These are phyloP conservation scores for Carex pumila DNA, from an alignment of 176 grass and related monocot genomes.

Conservation along the genomic window DNA sequence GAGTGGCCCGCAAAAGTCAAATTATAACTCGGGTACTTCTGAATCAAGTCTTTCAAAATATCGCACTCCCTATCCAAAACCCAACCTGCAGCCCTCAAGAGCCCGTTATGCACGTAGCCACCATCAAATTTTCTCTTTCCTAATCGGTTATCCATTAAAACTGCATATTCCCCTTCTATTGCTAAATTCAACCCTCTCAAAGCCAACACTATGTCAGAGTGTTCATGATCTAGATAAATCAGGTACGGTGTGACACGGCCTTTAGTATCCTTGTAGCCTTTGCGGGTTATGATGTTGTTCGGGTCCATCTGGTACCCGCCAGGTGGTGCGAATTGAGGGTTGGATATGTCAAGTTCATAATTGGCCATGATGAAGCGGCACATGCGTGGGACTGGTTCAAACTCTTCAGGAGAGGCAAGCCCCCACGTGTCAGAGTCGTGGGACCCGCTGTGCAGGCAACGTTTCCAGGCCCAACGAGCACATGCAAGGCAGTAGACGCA, in stretches of 20 bases:
- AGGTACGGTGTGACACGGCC: constrained; percentile 76
- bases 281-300: constrained; percentile 37
- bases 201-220: constrained; percentile 69
- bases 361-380: constrained; percentile 86
- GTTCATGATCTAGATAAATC: constrained; percentile 70
- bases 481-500: constrained; percentile 96
- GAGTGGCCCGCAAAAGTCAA: constrained; percentile 82
- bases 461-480: constrained; percentile 92
- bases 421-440: constrained; percentile 80
- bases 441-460: constrained; percentile 68
- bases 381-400: constrained; percentile 64
- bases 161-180: constrained; percentile 69
- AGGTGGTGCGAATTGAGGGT: constrained; percentile 21
- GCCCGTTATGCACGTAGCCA: constrained; percentile 82
- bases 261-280: constrained; percentile 48
- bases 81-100: constrained; percentile 64
- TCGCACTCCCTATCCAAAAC: constrained; percentile 72
- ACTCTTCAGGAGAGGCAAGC: constrained; percentile 51
- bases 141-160: constrained; percentile 78
- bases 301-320: constrained; percentile 32
- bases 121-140: constrained; percentile 73
- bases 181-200: constrained; percentile 67
- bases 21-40: constrained; percentile 46
- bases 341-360: constrained; percentile 41
- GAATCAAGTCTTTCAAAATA: constrained; percentile 46